Evolutionary conservation across 179 eudicot species (phyloP).

Genomic region (Beta macrorhiza): DNA sequence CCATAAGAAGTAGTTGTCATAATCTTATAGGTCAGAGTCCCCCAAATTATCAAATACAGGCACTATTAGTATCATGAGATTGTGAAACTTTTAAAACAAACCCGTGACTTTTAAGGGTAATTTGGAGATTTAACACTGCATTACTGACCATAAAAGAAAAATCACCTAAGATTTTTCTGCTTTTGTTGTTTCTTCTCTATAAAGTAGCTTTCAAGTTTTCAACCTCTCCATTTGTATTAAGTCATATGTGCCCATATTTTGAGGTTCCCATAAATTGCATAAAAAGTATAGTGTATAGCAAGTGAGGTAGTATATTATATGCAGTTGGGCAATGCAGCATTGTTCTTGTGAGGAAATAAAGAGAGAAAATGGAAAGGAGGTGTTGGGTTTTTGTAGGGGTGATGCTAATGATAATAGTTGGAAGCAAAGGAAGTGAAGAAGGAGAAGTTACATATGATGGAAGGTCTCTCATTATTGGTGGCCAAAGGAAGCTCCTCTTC

Average conservation of each 20-base stretch:
- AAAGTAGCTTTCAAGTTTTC: conserved; percentile 8
- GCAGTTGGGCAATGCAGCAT: conserved; percentile 17
- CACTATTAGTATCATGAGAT: background rate
- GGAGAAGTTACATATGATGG: conserved; percentile 37
- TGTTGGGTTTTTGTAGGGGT: conserved; percentile 4
- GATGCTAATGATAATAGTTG: conserved; percentile 10
- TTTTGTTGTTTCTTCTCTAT: background rate
- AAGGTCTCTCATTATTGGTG: conserved; percentile 38
- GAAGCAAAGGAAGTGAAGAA: conserved; percentile 9
- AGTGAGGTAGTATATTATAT: too few species aligned
- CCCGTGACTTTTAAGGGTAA: conserved; percentile 27
- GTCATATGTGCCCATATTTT: background rate
- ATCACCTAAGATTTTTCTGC: background rate
- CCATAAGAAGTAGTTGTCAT: background rate
- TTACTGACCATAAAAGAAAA: background rate
- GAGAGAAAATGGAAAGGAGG: conserved; percentile 21
- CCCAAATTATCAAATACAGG: conserved; percentile 10
- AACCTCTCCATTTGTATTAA: background rate
- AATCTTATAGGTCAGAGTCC: background rate
- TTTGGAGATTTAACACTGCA: background rate
- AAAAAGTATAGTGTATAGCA: too few species aligned
- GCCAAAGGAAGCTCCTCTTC: conserved; percentile 34
- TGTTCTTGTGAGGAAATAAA: background rate
- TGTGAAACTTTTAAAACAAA: conserved; percentile 20
- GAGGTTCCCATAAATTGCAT: background rate